A percentile compares a stretch with the other conserved stretches of the same genome.
These are phyloP conservation scores for Astrothelium macrocarpum DNA, from an alignment of 495 filamentous ascomycete genomes.

Conservation along the genomic window DNA sequence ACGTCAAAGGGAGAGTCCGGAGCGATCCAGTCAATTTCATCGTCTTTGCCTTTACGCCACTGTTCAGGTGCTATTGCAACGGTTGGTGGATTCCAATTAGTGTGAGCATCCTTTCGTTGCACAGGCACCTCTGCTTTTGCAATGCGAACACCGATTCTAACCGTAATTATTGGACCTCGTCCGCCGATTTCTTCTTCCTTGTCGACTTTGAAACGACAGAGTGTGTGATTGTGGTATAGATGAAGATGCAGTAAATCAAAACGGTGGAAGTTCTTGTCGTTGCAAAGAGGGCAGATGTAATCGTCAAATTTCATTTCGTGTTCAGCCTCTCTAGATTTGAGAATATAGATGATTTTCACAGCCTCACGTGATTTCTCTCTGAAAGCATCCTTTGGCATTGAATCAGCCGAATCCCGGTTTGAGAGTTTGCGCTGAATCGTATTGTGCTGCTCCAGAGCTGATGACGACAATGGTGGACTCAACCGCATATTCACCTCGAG, in stretches of 20 bases:
- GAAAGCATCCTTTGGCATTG: neutral
- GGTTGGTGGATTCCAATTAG: neutral
- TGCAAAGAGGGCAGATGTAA: constrained; percentile 1
- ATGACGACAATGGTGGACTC: neutral
- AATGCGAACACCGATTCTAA: neutral
- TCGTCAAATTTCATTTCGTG: neutral
- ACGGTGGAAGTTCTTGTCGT: neutral
- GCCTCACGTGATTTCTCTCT: neutral
- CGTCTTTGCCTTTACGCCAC: neutral
- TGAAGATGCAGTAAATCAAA: neutral
- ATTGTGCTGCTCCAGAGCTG: neutral
- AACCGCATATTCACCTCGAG: neutral
- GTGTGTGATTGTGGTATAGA: neutral
- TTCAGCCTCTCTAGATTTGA: neutral
- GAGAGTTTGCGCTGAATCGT: neutral
- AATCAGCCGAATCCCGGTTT: neutral
- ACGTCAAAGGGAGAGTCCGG: neutral
- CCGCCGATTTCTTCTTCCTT: neutral
- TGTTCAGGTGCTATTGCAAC: neutral
- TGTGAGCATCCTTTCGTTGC: neutral
- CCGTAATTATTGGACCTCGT: neutral
- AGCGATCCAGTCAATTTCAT: neutral
- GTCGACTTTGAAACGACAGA: neutral
- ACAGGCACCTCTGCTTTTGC: neutral
- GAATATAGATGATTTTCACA: neutral